A percentile compares a stretch with the other conserved stretches of the same genome.
These are phyloP conservation scores for Cystobasidium ongulense DNA, from an alignment of 768 basidiomycete species.

Conservation along the genomic window DNA sequence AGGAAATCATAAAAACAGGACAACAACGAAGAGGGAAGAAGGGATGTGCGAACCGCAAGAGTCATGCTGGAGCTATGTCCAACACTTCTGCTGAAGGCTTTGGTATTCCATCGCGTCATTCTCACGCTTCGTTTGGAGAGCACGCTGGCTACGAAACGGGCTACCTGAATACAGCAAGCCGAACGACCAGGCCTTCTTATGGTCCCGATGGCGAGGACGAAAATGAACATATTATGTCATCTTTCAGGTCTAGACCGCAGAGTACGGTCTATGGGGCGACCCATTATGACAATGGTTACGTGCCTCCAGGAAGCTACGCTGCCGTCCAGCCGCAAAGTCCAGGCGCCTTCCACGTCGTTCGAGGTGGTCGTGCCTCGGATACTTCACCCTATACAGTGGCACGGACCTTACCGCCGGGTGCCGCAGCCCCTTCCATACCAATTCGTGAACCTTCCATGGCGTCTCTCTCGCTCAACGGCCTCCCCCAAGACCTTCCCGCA, in stretches of 20 bases:
- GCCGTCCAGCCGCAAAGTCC: constrained; percentile 36
- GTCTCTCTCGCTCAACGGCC: not conserved
- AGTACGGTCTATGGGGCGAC: constrained; percentile 48
- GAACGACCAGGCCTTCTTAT: not conserved
- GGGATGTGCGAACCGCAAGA: constrained; percentile 29
- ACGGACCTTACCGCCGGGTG: constrained; percentile 9
- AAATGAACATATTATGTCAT: constrained; percentile 78
- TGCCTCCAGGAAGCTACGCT: constrained; percentile 39
- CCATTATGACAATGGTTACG: constrained; percentile 50
- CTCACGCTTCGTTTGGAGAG: constrained; percentile 46
- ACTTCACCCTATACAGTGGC: constrained; percentile 18
- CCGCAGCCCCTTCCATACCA: not conserved
- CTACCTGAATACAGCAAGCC: constrained; percentile 52
- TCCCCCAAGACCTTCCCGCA: not conserved
- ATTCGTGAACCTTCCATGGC: not conserved
- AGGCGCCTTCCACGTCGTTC: constrained; percentile 72
- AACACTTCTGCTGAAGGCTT: not conserved
- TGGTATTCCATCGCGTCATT: constrained; percentile 32
- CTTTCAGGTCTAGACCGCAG: constrained; percentile 60
- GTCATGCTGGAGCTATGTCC: not conserved
- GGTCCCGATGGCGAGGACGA: constrained; percentile 58
- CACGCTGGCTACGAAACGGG: constrained; percentile 59
- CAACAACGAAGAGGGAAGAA: constrained; percentile 35
- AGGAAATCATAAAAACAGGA: constrained; percentile 48
- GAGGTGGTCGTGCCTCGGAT: constrained; percentile 64